Percentiles rank a stretch among this genome's conserved stretches.
phyloP scores from a whole-genome alignment of 140 eudicot species.

The Cichorium intybus region DNA sequence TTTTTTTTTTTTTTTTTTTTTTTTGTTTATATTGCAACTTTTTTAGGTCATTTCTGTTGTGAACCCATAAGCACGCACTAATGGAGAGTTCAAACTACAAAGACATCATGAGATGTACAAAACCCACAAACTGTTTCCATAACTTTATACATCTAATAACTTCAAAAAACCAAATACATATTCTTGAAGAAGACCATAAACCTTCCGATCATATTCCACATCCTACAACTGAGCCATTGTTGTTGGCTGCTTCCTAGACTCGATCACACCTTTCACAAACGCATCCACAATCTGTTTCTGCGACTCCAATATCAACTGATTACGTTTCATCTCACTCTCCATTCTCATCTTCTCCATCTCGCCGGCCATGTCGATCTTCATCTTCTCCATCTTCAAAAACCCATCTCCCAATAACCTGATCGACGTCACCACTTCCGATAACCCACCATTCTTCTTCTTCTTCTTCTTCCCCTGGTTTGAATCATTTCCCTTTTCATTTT shows the following conservation, averaged over 20 bases:
- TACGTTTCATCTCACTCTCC: constrained; percentile 75
- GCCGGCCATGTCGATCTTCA: constrained; percentile 72
- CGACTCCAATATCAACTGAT: constrained; percentile 55
- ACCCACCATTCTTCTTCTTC: constrained; percentile 32
- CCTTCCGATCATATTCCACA: not conserved
- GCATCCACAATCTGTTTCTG: constrained; percentile 68
- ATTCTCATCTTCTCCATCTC: constrained; percentile 69
- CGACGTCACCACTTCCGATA: constrained; percentile 56
- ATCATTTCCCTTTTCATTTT: constrained; percentile 8
- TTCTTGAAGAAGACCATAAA: constrained; percentile 1
- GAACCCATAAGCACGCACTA: no score
- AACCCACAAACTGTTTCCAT: not conserved
- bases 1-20: no score
- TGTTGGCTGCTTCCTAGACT: constrained; percentile 39
- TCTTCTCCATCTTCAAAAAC: constrained; percentile 68
- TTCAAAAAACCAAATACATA: no score
- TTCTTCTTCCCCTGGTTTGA: constrained; percentile 27
- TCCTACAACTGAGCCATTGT: constrained; percentile 12
- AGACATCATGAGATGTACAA: not conserved
- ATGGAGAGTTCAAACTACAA: not conserved
- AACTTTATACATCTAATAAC: constrained; percentile 2
- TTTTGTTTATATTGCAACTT: no score
- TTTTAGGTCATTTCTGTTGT: no score
- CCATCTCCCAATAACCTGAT: constrained; percentile 67
- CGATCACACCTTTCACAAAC: constrained; percentile 43